A percentile compares a stretch with the other conserved stretches of the same genome.
phyloP scores from a whole-genome alignment of 306 rosid genomes.

The Urtica urens region DNA sequence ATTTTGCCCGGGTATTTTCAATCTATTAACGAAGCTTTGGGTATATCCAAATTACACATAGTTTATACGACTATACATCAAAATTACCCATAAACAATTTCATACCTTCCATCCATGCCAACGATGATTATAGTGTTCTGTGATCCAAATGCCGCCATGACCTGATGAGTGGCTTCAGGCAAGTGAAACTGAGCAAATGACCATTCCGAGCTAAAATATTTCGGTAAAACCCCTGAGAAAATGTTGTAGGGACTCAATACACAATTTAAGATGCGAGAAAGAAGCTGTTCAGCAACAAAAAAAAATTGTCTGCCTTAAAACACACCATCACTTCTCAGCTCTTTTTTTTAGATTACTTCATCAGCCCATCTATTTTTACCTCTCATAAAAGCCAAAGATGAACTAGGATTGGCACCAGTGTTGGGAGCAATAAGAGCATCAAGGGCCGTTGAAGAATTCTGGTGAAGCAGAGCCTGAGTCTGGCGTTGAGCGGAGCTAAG shows the following conservation, averaged over 20 bases:
- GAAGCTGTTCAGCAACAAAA: too few relatives aligned
- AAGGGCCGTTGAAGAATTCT: constrained; percentile 65
- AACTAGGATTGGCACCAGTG: constrained; percentile 70
- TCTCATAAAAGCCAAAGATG: constrained; percentile 87
- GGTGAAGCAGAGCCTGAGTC: constrained; percentile 38
- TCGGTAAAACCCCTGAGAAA: constrained; percentile 70
- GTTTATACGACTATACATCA: too few relatives aligned
- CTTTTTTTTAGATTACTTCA: neutral
- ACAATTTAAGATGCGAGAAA: neutral
- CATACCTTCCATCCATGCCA: constrained; percentile 92
- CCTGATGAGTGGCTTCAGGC: constrained; percentile 56
- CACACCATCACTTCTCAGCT: too few relatives aligned
- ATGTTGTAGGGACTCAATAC: constrained; percentile 6
- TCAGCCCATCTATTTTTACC: constrained; percentile 32
- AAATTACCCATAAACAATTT: neutral
- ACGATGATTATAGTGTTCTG: constrained; percentile 51
- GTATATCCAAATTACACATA: too few relatives aligned
- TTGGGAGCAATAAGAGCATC: constrained; percentile 64
- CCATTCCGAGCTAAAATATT: constrained; percentile 98
- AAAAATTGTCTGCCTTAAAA: too few relatives aligned
- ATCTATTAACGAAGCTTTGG: too few relatives aligned
- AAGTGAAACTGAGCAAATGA: constrained; percentile 85
- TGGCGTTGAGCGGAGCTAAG: constrained; percentile 38
- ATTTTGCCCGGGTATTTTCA: too few relatives aligned
- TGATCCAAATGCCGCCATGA: constrained; percentile 85